Evolutionary conservation across 2,329 filamentous ascomycete genomes (phyloP), one percentile per base, ranked within the genome.

Genomic region (Microascus cirrosus): DNA sequence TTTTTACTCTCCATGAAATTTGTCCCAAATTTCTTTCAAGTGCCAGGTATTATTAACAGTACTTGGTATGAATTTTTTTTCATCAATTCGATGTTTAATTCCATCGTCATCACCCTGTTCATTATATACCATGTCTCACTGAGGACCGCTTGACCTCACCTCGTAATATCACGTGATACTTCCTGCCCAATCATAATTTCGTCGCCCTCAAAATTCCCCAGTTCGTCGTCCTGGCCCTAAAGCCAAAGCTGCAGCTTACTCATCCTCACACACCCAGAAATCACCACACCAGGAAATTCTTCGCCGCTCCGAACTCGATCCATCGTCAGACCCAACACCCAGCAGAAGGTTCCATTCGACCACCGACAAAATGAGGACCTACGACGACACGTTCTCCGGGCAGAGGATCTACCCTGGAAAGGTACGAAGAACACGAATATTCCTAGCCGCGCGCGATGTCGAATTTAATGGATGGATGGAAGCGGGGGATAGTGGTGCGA

Each of bases 381-480:
- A 84, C 81, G 81, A 84, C 75, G 81, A 84, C 73, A 73, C 75
- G 66, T 84, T 84, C 76, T 84, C 81, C 71, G 81, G 81, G 72
- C 77, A 79, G 79, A 82, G 78, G 77, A 84, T 84, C 67, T 84
- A 83, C 80, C 81, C 81, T 74, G 81, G 81, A 72, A 84, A 84
- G 81, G 81, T 84, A 81, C 75, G 78, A 22, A 51, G 28, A 36
- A 20, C 8, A 20, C 24, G 34, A 42, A 39, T 57, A 39, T 36
- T 22, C 25, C 24, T 11, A 34, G 20, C 25, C 20, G n/a, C 3
- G 12, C n/a, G 42, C 42, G 42, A 48, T 48, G 3, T 18, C 42
- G 42, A n/a, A 8, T 20, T 18, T n/a, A 8, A 8, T 48, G 28
- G 11, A n/a, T 36, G 36, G 55, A 35, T 35, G 4, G n/a, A 39